These are phyloP conservation scores for Trifolium fragiferum DNA, from an alignment of 306 rosid species.

Conservation along the genomic window DNA sequence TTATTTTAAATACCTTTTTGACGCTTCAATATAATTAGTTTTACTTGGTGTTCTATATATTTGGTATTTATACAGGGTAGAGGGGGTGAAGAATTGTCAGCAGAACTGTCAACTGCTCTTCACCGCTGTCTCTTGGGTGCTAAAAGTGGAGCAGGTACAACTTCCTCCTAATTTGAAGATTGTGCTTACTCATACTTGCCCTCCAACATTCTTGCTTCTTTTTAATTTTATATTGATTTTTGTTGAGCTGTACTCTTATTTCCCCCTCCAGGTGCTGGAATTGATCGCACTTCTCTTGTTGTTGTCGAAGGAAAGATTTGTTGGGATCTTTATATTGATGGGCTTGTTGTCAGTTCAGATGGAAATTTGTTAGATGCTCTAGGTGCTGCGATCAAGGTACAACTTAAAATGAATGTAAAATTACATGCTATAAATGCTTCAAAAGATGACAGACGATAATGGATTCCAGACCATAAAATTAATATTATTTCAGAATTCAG, in stretches of 20 bases:
- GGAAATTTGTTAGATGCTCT: conserved; percentile 89
- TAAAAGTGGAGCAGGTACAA: conserved; percentile 79
- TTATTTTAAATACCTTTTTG: background rate
- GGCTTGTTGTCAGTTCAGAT: conserved; percentile 84
- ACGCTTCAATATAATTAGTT: conserved; percentile 18
- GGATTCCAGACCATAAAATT: background rate
- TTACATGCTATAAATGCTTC: conserved; percentile 23
- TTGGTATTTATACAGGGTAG: conserved; percentile 62
- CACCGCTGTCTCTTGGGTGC: conserved; percentile 79
- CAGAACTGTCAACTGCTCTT: conserved; percentile 74
- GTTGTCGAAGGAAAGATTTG: conserved; percentile 84
- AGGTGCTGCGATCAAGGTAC: conserved; percentile 92
- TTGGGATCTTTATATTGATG: conserved; percentile 93
- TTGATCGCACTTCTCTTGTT: conserved; percentile 72
- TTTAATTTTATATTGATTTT: conserved; percentile 18
- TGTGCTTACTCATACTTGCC: conserved; percentile 20
- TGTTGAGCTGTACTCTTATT: conserved; percentile 25
- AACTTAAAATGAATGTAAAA: background rate
- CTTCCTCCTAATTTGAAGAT: conserved; percentile 25
- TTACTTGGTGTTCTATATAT: conserved; percentile 17
- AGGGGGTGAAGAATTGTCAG: conserved; percentile 86
- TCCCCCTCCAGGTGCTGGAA: conserved; percentile 70
- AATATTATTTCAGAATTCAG: conserved; percentile 22
- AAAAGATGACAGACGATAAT: background rate
- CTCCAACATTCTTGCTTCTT: background rate